A percentile compares a stretch with the other conserved stretches of the same genome.
Conservation (phyloP, 2,329 filamentous ascomycete species). For the Didymellaceae sp. region DNA sequence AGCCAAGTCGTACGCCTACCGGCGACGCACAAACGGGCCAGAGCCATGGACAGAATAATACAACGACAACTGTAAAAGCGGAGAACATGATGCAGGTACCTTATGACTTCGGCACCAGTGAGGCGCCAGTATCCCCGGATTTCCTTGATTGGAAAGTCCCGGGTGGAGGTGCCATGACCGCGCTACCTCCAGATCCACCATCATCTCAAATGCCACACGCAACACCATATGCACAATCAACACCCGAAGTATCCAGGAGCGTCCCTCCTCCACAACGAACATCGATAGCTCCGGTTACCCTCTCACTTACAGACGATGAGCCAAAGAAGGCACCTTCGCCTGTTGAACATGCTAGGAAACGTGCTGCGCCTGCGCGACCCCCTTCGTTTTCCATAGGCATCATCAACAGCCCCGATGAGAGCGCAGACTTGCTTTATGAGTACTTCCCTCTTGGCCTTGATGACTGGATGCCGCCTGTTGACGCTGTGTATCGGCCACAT, state of each 20-base stretch:
- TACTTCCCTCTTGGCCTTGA: conserved; percentile 92
- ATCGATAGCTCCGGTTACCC: conserved; percentile 58
- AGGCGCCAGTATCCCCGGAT: conserved; percentile 51
- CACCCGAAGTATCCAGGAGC: conserved; percentile 57
- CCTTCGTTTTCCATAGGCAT: conserved; percentile 56
- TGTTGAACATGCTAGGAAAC: conserved; percentile 42
- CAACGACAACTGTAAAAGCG: conserved; percentile 34
- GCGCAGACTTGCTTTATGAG: conserved; percentile 86
- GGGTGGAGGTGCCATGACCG: conserved; percentile 50
- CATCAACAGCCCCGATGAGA: conserved; percentile 72
- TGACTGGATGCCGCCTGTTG: conserved; percentile 90
- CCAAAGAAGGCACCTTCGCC: conserved; percentile 50
- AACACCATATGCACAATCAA: conserved; percentile 59
- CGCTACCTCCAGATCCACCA: conserved; percentile 50
- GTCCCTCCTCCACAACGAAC: conserved; percentile 48
- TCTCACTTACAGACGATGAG: conserved; percentile 64
- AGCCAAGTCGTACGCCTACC: conserved; percentile 46
- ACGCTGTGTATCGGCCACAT: conserved; percentile 88
- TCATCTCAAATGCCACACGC: conserved; percentile 43
- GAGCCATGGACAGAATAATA: conserved; percentile 34
- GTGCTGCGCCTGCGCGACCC: conserved; percentile 49
- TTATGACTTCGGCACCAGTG: conserved; percentile 51
- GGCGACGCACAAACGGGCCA: conserved; percentile 42
- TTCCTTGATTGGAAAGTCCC: conserved; percentile 55
- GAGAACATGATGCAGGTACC: conserved; percentile 50